Conservation (phyloP, 768 basidiomycete species). For the Mycena latifolia region DNA sequence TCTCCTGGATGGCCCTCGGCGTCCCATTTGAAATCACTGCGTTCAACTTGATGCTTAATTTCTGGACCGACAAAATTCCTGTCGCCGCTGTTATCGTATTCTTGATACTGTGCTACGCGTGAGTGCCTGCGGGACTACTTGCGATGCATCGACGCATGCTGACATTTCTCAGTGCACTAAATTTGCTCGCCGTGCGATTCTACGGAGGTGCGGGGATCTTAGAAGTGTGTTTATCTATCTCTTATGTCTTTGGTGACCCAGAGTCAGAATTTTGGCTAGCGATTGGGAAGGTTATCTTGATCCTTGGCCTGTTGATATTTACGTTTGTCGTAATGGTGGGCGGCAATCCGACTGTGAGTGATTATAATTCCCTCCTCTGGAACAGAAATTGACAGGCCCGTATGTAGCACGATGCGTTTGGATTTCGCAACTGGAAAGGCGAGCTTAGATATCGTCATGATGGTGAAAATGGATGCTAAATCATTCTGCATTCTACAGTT, state of each 20-base stretch:
- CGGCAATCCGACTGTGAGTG: slow-evolving; percentile 14
- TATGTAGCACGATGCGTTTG: slow-evolving; percentile 63
- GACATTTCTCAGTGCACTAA: no score
- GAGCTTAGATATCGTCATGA: neutral
- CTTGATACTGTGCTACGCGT: slow-evolving; percentile 51
- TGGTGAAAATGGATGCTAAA: neutral
- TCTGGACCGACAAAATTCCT: slow-evolving; percentile 67
- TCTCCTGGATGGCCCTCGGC: slow-evolving; percentile 57
- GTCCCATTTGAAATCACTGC: slow-evolving; percentile 66
- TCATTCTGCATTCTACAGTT: slow-evolving; percentile 52
- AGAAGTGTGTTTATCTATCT: no score
- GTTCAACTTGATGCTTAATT: slow-evolving; percentile 63
- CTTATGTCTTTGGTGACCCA: slow-evolving; percentile 29
- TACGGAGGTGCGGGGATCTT: slow-evolving; percentile 59
- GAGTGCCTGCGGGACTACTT: neutral
- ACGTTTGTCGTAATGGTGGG: slow-evolving; percentile 68
- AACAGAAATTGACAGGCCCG: slow-evolving; percentile 59
- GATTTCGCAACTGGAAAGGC: slow-evolving; percentile 64
- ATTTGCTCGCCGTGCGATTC: slow-evolving; percentile 33
- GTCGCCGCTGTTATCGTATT: slow-evolving; percentile 59
- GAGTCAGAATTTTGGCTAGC: slow-evolving; percentile 71
- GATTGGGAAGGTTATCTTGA: slow-evolving; percentile 62
- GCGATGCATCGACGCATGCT: no score
- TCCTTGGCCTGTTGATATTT: slow-evolving; percentile 59
- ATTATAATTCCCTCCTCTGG: no score